Conservation (phyloP, 2,329 filamentous ascomycete genomes). For the Madurella mycetomatis region DNA sequence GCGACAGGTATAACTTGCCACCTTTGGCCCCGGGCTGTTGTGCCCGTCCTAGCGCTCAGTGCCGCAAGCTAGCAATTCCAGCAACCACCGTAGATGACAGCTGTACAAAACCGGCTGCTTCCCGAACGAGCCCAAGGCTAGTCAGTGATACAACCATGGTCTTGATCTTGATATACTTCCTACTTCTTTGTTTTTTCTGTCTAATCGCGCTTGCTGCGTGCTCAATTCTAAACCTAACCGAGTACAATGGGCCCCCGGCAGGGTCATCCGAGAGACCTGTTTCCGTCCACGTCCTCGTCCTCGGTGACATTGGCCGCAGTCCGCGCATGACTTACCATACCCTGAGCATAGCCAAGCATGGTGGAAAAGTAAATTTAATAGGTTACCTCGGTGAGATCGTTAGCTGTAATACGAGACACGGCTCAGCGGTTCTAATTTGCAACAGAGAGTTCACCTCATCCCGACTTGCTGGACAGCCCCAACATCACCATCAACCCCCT, state of each 20-base stretch:
- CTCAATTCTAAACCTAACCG: constrained; percentile 14
- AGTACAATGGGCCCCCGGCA: constrained; percentile 18
- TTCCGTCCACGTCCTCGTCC: constrained; percentile 74
- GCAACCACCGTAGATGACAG: neutral
- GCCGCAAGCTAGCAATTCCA: too few relatives aligned
- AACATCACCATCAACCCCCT: constrained; percentile 70
- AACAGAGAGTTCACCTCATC: constrained; percentile 72
- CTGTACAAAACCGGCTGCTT: neutral
- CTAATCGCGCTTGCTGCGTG: constrained; percentile 20
- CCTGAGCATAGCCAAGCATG: constrained; percentile 80
- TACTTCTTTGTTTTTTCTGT: constrained; percentile 18
- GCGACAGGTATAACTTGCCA: neutral
- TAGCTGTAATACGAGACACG: neutral
- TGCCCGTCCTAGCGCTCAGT: too few relatives aligned
- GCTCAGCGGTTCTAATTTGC: neutral
- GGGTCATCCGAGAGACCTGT: constrained; percentile 21
- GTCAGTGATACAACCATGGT: constrained; percentile 5
- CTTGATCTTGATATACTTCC: constrained; percentile 2
- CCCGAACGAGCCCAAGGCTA: neutral
- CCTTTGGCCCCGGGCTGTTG: neutral
- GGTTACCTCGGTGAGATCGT: constrained; percentile 69
- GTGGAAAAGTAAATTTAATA: constrained; percentile 75
- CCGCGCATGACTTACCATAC: constrained; percentile 99
- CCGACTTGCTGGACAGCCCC: constrained; percentile 65
- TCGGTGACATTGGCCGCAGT: constrained; percentile 92